Conservation (phyloP, 345 rosid genomes). For the Ceriops decandra region DNA sequence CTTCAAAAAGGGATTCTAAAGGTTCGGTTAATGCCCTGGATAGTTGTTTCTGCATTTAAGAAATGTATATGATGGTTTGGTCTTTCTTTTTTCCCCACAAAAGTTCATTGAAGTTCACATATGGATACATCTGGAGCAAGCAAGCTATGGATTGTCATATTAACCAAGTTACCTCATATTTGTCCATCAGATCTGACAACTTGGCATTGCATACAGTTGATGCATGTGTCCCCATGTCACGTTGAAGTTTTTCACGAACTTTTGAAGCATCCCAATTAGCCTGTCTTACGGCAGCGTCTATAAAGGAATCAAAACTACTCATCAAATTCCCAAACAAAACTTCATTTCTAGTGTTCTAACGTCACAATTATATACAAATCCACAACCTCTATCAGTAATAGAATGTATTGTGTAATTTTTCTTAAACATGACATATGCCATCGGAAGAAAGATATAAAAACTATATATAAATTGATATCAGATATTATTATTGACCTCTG, state of each 20-base stretch:
- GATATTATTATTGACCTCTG: too few species aligned
- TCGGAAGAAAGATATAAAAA: too few species aligned
- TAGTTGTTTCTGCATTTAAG: slow-evolving; percentile 52
- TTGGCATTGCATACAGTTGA: slow-evolving; percentile 43
- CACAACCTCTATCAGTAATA: too few species aligned
- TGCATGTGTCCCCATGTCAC: slow-evolving; percentile 51
- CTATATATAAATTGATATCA: too few species aligned
- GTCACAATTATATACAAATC: too few species aligned
- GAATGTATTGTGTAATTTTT: too few species aligned
- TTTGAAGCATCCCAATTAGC: slow-evolving; percentile 66
- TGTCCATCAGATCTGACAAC: slow-evolving; percentile 48
- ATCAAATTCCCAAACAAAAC: background rate
- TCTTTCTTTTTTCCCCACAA: background rate
- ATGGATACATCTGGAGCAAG: slow-evolving; percentile 7
- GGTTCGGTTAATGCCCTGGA: slow-evolving; percentile 43
- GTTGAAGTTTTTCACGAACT: slow-evolving; percentile 53
- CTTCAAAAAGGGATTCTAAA: slow-evolving; percentile 55
- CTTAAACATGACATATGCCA: too few species aligned
- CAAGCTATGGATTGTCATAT: background rate
- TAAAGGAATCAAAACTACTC: background rate
- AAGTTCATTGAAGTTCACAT: background rate
- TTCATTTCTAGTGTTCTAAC: background rate
- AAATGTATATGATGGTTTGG: slow-evolving; percentile 10
- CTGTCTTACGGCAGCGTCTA: slow-evolving; percentile 58
- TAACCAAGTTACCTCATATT: slow-evolving; percentile 44